A percentile compares a stretch with the other conserved stretches of the same genome.
phyloP scores from a whole-genome alignment of 257 asterid species.

The Cruciata laevipes region DNA sequence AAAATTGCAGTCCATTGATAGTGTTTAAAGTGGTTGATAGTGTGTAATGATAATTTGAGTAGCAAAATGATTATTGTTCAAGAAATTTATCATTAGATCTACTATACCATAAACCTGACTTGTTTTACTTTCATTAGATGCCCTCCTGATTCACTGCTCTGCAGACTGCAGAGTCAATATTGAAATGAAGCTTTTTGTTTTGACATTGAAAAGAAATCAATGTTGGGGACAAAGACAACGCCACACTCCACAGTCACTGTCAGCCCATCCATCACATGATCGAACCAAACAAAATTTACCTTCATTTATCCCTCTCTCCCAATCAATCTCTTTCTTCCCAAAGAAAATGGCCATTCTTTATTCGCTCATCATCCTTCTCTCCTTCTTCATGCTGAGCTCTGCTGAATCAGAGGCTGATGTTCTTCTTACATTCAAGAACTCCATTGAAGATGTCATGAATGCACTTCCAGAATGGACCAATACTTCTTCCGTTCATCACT shows the following conservation, averaged over 20 bases:
- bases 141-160: background rate
- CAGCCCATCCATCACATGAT: constrained; percentile 12
- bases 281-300: background rate
- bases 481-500: constrained; percentile 41
- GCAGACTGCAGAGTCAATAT: constrained; percentile 6
- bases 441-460: constrained; percentile 58
- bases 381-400: constrained; percentile 25
- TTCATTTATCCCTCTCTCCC: constrained; percentile 7
- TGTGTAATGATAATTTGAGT: background rate
- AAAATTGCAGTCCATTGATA: too few relatives aligned
- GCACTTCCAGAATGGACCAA: constrained; percentile 57
- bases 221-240: constrained; percentile 5
- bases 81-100: background rate
- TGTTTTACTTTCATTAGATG: constrained; percentile 5
- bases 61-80: background rate
- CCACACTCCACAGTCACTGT: constrained; percentile 5
- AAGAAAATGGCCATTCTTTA: constrained; percentile 40
- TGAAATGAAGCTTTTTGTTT: constrained; percentile 5
- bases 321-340: constrained; percentile 20
- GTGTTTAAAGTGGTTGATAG: background rate
- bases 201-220: constrained; percentile 10
- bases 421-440: constrained; percentile 61
- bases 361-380: constrained; percentile 32
- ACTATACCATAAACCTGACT: background rate
- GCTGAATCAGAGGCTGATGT: constrained; percentile 51